Conservation (phyloP, 1,139 yeast species). For the Suhomyces wounanorum region DNA sequence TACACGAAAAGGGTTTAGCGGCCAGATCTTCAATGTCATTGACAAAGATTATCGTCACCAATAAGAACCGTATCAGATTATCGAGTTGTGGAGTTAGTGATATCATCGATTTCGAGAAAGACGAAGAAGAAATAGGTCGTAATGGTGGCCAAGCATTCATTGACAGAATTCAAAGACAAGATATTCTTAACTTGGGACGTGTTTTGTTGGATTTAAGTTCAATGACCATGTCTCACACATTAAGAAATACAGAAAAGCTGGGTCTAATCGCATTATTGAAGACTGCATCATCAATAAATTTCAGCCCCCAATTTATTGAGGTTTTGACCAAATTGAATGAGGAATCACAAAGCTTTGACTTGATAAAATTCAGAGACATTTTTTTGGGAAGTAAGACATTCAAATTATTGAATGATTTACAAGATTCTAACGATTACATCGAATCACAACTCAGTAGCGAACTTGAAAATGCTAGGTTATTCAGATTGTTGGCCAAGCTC, state of each 20-base stretch:
- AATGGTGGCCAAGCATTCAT: slow-evolving; percentile 18
- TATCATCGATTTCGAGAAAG: slow-evolving; percentile 50
- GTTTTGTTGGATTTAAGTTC: slow-evolving; percentile 58
- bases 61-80: slow-evolving; percentile 68
- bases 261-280: slow-evolving; percentile 18
- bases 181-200: slow-evolving; percentile 57
- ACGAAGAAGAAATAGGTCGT: slow-evolving; percentile 27
- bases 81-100: slow-evolving; percentile 75
- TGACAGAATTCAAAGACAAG: slow-evolving; percentile 48
- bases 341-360: slow-evolving; percentile 10
- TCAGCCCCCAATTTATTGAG: slow-evolving; percentile 27
- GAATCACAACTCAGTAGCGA: slow-evolving; percentile 72
- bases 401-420: slow-evolving; percentile 52
- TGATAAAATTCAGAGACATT: slow-evolving; percentile 20
- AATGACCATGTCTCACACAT: slow-evolving; percentile 37
- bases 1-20: slow-evolving; percentile 64
- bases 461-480: slow-evolving; percentile 84
- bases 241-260: slow-evolving; percentile 19
- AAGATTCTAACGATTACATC: slow-evolving; percentile 60
- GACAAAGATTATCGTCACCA: slow-evolving; percentile 71
- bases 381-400: slow-evolving; percentile 44
- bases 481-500: slow-evolving; percentile 77
- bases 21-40: slow-evolving; percentile 63
- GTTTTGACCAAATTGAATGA: slow-evolving; percentile 13
- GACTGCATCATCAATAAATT: slow-evolving; percentile 20